Conservation (phyloP, 805 yeast genomes). For the Cyberlindnera americana region DNA sequence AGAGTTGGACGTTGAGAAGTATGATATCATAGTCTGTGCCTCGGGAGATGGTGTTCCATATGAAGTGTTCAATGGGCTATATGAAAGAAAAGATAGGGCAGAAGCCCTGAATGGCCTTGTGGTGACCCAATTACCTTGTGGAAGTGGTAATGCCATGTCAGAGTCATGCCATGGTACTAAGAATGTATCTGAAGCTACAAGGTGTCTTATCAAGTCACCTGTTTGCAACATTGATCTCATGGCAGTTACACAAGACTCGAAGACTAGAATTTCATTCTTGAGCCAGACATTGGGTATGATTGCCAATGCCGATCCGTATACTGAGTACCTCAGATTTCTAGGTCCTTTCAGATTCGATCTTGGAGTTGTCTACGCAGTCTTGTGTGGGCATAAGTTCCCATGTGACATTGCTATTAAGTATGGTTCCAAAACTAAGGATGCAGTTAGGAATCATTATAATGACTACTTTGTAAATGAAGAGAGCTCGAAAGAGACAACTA, state of each 20-base stretch:
- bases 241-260: conserved; percentile 61
- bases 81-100: conserved; percentile 58
- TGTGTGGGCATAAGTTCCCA: conserved; percentile 62
- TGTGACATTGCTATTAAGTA: conserved; percentile 75
- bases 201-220: conserved; percentile 66
- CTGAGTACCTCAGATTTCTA: conserved; percentile 83
- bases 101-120: conserved; percentile 60
- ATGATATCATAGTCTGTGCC: conserved; percentile 81
- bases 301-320: conserved; percentile 91
- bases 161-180: conserved; percentile 72
- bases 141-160: conserved; percentile 92
- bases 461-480: conserved; percentile 24
- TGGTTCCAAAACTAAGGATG: conserved; percentile 49
- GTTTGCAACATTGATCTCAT: conserved; percentile 70
- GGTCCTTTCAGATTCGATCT: conserved; percentile 82
- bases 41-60: conserved; percentile 97
- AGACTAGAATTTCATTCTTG: conserved; percentile 64
- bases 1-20: conserved; percentile 48
- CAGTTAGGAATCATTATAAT: conserved; percentile 43
- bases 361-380: conserved; percentile 67
- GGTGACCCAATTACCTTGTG: conserved; percentile 87
- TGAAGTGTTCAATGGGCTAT: conserved; percentile 88
- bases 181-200: conserved; percentile 63
- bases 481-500: conserved; percentile 1
- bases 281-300: conserved; percentile 86